These are phyloP conservation scores for Colletotrichum somersetense DNA, from an alignment of 2,329 filamentous ascomycete genomes.

Conservation along the genomic window DNA sequence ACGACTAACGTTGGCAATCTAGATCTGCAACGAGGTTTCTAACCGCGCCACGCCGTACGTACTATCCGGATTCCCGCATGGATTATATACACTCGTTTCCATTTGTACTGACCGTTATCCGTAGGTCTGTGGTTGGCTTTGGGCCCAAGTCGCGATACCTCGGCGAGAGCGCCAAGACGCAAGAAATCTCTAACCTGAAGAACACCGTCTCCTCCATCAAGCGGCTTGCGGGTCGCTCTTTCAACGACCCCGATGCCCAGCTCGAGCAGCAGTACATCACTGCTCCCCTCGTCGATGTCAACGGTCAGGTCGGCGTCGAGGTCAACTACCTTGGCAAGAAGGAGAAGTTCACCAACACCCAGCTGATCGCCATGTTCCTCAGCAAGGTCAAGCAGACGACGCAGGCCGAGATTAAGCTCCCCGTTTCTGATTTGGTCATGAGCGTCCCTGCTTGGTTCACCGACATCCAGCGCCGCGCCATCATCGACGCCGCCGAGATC, in stretches of 20 bases:
- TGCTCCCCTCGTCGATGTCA: conserved; percentile 86
- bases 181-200: conserved; percentile 99
- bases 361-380: conserved; percentile 95
- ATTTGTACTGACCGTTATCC: conserved; percentile 33
- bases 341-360: conserved; percentile 93
- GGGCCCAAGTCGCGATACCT: conserved; percentile 94
- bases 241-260: conserved; percentile 92
- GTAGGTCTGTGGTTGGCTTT: conserved; percentile 92
- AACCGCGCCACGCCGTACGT: conserved; percentile 98
- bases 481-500: conserved; percentile 93
- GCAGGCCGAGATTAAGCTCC: conserved; percentile 86
- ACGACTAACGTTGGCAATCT: conserved; percentile 44
- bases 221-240: conserved; percentile 87
- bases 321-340: conserved; percentile 95
- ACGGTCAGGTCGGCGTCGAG: conserved; percentile 95
- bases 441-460: conserved; percentile 98
- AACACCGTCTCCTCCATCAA: conserved; percentile 96
- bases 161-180: conserved; percentile 95
- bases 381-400: conserved; percentile 94
- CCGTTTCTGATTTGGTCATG: conserved; percentile 93
- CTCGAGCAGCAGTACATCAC: conserved; percentile 94
- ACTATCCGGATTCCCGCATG: conserved; percentile 23
- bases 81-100: conserved; percentile 39
- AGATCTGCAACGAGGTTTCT: conserved; percentile 99
- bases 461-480: conserved; percentile 87